Percentiles rank a stretch among this genome's conserved stretches.
Evolutionary conservation across 2,329 filamentous ascomycete species (phyloP).

Genomic region (Penicillium sp.): DNA sequence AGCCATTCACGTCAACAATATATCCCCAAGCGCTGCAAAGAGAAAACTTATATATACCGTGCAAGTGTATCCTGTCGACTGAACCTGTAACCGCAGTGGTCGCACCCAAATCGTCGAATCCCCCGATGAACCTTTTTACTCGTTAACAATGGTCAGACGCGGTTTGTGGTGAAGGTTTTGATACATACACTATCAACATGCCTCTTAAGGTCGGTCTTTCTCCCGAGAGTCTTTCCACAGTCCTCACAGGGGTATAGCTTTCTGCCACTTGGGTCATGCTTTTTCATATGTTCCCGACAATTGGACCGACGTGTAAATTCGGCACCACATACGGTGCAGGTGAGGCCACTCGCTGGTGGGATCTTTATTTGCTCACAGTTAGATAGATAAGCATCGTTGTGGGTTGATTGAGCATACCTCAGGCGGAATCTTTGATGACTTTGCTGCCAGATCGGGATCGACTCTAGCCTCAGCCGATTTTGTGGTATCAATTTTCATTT

Average conservation of each 20-base stretch:
- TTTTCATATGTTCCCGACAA: slow-evolving; percentile 84
- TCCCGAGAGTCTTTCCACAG: slow-evolving; percentile 78
- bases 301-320: slow-evolving; percentile 85
- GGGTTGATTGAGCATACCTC: slow-evolving; percentile 21
- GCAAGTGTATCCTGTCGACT: slow-evolving; percentile 81
- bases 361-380: slow-evolving; percentile 26
- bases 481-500: not conserved
- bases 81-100: slow-evolving; percentile 73
- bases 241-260: slow-evolving; percentile 73
- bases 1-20: slow-evolving; percentile 8
- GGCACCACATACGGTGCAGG: slow-evolving; percentile 76
- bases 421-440: slow-evolving; percentile 6
- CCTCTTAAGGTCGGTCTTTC: slow-evolving; percentile 76
- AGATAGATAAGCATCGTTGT: slow-evolving; percentile 3
- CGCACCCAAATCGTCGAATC: slow-evolving; percentile 70
- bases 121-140: slow-evolving; percentile 72
- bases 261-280: slow-evolving; percentile 74
- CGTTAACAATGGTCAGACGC: slow-evolving; percentile 48
- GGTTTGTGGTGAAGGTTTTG: too few relatives aligned
- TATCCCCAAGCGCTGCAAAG: not conserved
- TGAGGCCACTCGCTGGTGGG: slow-evolving; percentile 64
- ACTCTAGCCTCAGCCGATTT: slow-evolving; percentile 6
- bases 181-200: slow-evolving; percentile 58
- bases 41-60: slow-evolving; percentile 60
- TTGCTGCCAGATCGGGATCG: slow-evolving; percentile 1